These are phyloP conservation scores for Linnemannia hyalina DNA, from an alignment of 192 early-diverging fungal species.

Conservation along the genomic window DNA sequence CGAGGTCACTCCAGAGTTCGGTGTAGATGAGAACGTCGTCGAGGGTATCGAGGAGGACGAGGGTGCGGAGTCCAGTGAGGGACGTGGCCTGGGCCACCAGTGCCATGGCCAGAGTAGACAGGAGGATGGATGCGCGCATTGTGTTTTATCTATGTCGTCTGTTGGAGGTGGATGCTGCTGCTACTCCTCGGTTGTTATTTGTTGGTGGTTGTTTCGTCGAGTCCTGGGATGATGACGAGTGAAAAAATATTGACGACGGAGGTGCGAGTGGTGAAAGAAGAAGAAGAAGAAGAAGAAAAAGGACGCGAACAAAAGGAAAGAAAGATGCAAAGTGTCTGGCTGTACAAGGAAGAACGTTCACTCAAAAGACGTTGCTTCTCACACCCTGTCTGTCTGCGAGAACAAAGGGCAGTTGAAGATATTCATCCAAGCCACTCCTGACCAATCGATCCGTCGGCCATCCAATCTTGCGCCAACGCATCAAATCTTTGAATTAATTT, in stretches of 20 bases:
- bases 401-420: not conserved
- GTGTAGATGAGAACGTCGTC: constrained; percentile 61
- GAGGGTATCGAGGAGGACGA: constrained; percentile 76
- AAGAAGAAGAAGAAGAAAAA: not conserved
- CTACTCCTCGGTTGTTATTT: not conserved
- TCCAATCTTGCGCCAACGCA: not conserved
- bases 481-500: not conserved
- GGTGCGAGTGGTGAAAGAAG: not conserved
- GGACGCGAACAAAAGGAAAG: not conserved
- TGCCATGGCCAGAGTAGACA: constrained; percentile 46
- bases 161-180: not conserved
- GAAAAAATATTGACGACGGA: not conserved
- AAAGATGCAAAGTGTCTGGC: not conserved
- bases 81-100: constrained; percentile 68
- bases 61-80: constrained; percentile 70
- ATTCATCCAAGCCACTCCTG: constrained; percentile 3
- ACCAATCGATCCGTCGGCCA: not conserved
- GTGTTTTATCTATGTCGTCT: not conserved
- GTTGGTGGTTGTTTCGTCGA: not conserved
- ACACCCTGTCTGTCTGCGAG: not conserved
- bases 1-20: constrained; percentile 70
- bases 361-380: not conserved
- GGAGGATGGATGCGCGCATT: constrained; percentile 41
- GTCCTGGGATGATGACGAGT: constrained; percentile 1
- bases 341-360: not conserved